Evolutionary conservation across 2,329 filamentous ascomycete species (phyloP).

Genomic region (Ambrosiella cleistominuta): DNA sequence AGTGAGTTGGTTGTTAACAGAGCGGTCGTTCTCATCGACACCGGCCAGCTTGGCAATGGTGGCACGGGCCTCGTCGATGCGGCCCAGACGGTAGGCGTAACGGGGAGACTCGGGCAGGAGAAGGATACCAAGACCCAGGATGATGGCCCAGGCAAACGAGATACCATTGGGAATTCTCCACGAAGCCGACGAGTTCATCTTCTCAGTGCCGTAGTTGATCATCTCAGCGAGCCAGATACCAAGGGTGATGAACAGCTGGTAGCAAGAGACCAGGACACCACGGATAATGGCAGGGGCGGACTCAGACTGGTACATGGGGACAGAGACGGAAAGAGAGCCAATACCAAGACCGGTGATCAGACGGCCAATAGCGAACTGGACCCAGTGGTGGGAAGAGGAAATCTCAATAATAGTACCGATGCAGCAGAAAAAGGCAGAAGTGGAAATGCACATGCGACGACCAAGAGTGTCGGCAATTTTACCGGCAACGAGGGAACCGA

Average conservation of each 20-base stretch:
- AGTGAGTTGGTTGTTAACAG: conserved; percentile 30
- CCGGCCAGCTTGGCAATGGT: conserved; percentile 31
- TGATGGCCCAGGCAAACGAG: conserved; percentile 36
- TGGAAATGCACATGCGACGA: conserved; percentile 43
- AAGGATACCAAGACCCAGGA: conserved; percentile 32
- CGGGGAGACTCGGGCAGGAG: conserved; percentile 38
- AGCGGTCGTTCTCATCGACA: conserved; percentile 22
- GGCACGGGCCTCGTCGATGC: conserved; percentile 28
- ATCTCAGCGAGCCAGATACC: conserved; percentile 44
- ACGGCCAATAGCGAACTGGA: conserved; percentile 46
- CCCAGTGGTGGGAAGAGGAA: conserved; percentile 37
- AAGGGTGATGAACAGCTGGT: conserved; percentile 53
- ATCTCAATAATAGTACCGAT: conserved; percentile 48
- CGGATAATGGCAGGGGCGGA: conserved; percentile 46
- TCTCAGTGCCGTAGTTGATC: conserved; percentile 43
- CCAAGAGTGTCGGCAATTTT: conserved; percentile 45
- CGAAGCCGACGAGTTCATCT: conserved; percentile 27
- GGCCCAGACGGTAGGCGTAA: conserved; percentile 30
- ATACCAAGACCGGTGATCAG: conserved; percentile 50
- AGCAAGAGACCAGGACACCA: conserved; percentile 43
- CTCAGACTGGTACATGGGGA: conserved; percentile 54
- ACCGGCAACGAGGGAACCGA: conserved; percentile 40
- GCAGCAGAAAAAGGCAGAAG: conserved; percentile 43
- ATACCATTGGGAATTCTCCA: conserved; percentile 47
- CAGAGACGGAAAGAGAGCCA: conserved; percentile 44